phyloP scores from a whole-genome alignment of 2,329 filamentous ascomycete species.

The Grosmannia clavigera region DNA sequence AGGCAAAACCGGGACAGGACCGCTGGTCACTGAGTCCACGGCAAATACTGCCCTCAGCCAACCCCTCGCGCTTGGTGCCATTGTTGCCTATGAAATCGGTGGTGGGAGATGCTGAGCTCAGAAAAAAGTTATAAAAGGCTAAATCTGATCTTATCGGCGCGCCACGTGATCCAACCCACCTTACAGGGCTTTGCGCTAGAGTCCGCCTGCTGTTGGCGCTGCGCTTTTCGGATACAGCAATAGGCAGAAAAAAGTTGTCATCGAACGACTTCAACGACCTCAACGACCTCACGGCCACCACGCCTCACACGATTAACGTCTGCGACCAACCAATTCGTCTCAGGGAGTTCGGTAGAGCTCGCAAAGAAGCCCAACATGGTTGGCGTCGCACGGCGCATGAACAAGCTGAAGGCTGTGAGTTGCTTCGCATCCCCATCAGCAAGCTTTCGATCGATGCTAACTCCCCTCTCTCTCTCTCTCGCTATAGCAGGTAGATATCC shows the following conservation, averaged over 20 bases:
- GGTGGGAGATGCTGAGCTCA: background rate
- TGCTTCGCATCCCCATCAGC: slow-evolving; percentile 2
- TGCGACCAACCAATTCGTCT: background rate
- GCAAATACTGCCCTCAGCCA: slow-evolving; percentile 9
- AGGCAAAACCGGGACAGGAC: background rate
- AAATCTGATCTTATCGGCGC: background rate
- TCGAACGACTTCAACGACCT: background rate
- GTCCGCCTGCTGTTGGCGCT: background rate
- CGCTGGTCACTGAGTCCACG: slow-evolving; percentile 2
- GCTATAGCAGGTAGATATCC: slow-evolving; percentile 34
- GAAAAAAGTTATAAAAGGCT: background rate
- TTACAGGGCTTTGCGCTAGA: background rate
- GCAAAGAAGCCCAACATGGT: slow-evolving; percentile 19
- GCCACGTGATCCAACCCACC: background rate
- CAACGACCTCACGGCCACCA: background rate
- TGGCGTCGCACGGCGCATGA: slow-evolving; percentile 53
- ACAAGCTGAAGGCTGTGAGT: slow-evolving; percentile 60
- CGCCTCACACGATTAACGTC: too few relatives aligned
- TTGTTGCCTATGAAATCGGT: background rate
- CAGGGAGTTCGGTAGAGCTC: background rate
- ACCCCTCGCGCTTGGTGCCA: slow-evolving; percentile 3
- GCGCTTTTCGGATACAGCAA: background rate
- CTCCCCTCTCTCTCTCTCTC: background rate
- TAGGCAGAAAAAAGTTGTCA: background rate
- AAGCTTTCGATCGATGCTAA: background rate